phyloP scores from a whole-genome alignment of 345 rosid genomes.

The Populus tremula region DNA sequence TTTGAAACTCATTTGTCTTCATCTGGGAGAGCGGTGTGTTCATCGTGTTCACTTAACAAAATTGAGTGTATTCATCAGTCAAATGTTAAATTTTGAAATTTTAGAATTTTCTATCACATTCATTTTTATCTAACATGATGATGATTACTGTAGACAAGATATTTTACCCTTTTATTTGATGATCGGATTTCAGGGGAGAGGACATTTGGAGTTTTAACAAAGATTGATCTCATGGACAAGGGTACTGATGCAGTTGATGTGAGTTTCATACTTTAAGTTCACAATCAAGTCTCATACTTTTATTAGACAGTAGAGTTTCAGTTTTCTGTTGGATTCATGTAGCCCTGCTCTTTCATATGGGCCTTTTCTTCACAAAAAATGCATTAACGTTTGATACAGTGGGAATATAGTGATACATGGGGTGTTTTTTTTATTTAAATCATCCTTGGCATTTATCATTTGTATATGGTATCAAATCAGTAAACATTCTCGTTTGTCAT shows the following conservation, averaged over 20 bases:
- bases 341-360: not conserved
- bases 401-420: not conserved
- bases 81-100: not conserved
- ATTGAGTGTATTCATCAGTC: not conserved
- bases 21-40: too few relatives aligned
- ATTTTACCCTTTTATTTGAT: constrained; percentile 13
- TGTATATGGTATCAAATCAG: not conserved
- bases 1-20: not conserved
- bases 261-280: constrained; percentile 33
- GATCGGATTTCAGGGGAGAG: constrained; percentile 62
- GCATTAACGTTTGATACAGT: not conserved
- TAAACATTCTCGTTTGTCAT: not conserved
- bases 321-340: not conserved
- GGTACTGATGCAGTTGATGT: constrained; percentile 96
- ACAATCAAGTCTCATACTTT: not conserved
- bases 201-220: constrained; percentile 85
- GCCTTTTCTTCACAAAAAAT: not conserved
- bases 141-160: not conserved
- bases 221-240: constrained; percentile 94
- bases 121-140: not conserved
- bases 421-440: not conserved
- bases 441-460: not conserved
- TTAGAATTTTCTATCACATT: not conserved
- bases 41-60: not conserved
- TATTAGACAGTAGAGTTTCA: constrained; percentile 5